These are phyloP conservation scores for Geopyxis carbonaria DNA, from an alignment of 495 filamentous ascomycete species.

Conservation along the genomic window DNA sequence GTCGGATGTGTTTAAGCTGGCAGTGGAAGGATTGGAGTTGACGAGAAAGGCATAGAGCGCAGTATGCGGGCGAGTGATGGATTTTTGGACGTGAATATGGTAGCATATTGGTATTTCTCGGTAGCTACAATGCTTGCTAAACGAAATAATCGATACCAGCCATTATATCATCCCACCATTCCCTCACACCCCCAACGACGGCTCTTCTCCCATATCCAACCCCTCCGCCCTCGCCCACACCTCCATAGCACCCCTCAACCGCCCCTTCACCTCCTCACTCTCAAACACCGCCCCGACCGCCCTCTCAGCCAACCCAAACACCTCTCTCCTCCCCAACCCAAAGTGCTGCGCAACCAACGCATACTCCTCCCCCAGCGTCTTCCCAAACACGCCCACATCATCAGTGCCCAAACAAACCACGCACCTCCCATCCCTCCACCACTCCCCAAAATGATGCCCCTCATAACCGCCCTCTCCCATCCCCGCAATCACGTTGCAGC, in stretches of 20 bases:
- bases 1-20: constrained; percentile 15
- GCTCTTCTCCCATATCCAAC: neutral
- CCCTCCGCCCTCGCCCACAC: constrained; percentile 14
- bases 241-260: constrained; percentile 36
- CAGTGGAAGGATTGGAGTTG: constrained; percentile 16
- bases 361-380: constrained; percentile 66
- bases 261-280: constrained; percentile 40
- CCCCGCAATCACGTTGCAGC: constrained; percentile 63
- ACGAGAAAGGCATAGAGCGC: neutral
- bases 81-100: no score
- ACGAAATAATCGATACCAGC: no score
- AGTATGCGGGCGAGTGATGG: no score
- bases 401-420: constrained; percentile 56
- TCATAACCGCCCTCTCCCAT: constrained; percentile 46
- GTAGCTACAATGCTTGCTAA: no score
- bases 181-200: no score
- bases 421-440: constrained; percentile 36
- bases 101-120: no score
- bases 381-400: constrained; percentile 72
- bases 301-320: constrained; percentile 39
- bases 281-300: constrained; percentile 49
- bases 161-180: no score
- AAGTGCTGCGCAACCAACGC: constrained; percentile 57
- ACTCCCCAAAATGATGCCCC: constrained; percentile 59
- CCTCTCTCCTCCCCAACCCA: constrained; percentile 34